Base-by-base conservation (phyloP, 345 rosid species). In the Kandelia obovata region DNA sequence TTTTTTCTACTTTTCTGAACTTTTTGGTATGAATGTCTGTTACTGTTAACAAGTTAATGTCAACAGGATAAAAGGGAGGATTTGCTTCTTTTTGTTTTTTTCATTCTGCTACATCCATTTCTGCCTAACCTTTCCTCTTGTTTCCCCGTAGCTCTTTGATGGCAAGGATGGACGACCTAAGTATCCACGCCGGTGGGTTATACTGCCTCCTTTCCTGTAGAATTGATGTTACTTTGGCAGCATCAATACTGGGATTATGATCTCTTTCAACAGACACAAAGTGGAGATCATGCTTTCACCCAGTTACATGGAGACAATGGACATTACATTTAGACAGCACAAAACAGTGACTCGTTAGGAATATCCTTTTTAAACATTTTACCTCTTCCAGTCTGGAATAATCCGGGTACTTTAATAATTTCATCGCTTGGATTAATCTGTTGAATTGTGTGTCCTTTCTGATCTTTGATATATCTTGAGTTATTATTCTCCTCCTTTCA, bases 131-230 rank as follows among this genome's bases (percentile, higher is more conserved):
- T 66, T 5, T 19, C 56, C 23, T 59, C 20, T 68, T 69, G 55
- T 51, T 19, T 34, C 64, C 64, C 61, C 53, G 69, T 89, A 92
- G 99, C 79, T 92, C 65, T 95, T 95, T 61, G 94, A 92, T 68
- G 99, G 98, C 28, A 95, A 90, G 80, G 96, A 92, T 30, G 98
- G 99, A 39, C 87, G 86, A 66, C 92, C 89, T 1, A 85, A 80
- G 81, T 90, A 92, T 82, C 99, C 98, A 43, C 84, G 96, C 62
- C 80, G 96, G 74, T 95, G 97, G 96, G 87, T 95, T 19, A 92
- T 95, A 56, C 78, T 92, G 28, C 98, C 98, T 20, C 98, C 96
- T 27, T 90, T 92, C 82, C 86, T 92, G 78, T 92, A 91, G 76
- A 62, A 28, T 34, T 20, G 23, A 34, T 46, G 51, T 34, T 7